Percentiles rank a stretch among this genome's conserved stretches.
These are phyloP conservation scores for Fusarium nygamai DNA, from an alignment of 2,329 filamentous ascomycete species.

Conservation along the genomic window DNA sequence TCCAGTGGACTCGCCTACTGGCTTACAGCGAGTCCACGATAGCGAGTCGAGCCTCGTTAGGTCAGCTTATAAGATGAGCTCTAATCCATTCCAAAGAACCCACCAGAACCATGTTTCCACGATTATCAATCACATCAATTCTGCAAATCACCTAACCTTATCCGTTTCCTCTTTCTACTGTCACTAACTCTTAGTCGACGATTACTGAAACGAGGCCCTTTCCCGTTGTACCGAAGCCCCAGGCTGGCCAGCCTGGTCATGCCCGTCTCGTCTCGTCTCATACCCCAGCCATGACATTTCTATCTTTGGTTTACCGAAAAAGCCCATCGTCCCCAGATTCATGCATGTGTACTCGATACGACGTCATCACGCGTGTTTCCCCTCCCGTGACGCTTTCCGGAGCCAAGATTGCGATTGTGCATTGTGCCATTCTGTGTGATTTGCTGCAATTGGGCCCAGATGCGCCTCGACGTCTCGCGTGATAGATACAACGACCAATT, in stretches of 20 bases:
- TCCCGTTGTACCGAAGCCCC: not conserved
- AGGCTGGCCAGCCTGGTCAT: slow-evolving; percentile 1
- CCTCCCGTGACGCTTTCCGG: slow-evolving; percentile 27
- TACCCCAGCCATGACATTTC: slow-evolving; percentile 22
- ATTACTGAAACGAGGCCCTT: slow-evolving; percentile 26
- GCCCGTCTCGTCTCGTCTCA: slow-evolving; percentile 3
- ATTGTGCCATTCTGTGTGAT: slow-evolving; percentile 5
- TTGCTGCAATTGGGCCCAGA: not conserved
- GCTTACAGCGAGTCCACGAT: slow-evolving; percentile 16
- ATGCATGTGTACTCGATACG: slow-evolving; percentile 16
- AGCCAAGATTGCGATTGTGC: slow-evolving; percentile 23
- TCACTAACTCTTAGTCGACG: not conserved
- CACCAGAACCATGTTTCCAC: slow-evolving; percentile 21
- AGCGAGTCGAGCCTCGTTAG: not conserved
- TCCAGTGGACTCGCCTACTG: slow-evolving; percentile 2
- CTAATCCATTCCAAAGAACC: slow-evolving; percentile 18
- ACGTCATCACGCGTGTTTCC: slow-evolving; percentile 33
- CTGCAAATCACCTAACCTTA: not conserved
- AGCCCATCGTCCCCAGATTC: slow-evolving; percentile 2
- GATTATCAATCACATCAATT: slow-evolving; percentile 27
- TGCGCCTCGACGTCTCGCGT: not conserved
- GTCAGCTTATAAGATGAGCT: slow-evolving; percentile 2
- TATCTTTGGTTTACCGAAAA: slow-evolving; percentile 21
- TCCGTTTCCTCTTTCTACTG: not conserved
- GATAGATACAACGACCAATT: not conserved